Percentiles rank a stretch among this genome's conserved stretches.
Conservation (phyloP, 768 basidiomycete genomes). For the Tephrocybe sp. region DNA sequence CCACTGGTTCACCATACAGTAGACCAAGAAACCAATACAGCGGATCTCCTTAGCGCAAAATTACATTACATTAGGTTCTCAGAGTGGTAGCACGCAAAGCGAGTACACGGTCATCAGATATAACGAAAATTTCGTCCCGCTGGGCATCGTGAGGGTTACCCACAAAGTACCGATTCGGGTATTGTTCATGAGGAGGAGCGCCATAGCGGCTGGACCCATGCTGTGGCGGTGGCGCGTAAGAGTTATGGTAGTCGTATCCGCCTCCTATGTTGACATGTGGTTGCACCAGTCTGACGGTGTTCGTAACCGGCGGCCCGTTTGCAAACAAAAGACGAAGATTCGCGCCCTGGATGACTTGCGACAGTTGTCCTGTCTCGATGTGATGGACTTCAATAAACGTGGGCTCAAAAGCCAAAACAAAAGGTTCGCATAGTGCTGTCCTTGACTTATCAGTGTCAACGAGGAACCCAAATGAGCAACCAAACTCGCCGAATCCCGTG, state of each 20-base stretch:
- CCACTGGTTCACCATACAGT: too few species aligned
- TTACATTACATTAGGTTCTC: slow-evolving; percentile 35
- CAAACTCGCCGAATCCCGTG: slow-evolving; percentile 83
- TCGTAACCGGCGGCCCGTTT: slow-evolving; percentile 86
- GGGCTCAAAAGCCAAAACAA: slow-evolving; percentile 94
- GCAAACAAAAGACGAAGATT: slow-evolving; percentile 90
- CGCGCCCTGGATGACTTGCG: slow-evolving; percentile 93
- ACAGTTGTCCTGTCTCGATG: slow-evolving; percentile 87
- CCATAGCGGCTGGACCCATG: slow-evolving; percentile 34
- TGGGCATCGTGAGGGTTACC: slow-evolving; percentile 50
- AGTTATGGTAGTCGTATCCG: slow-evolving; percentile 30
- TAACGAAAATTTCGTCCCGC: slow-evolving; percentile 85
- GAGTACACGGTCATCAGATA: slow-evolving; percentile 85
- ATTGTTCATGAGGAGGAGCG: slow-evolving; percentile 28
- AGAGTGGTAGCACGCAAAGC: slow-evolving; percentile 59
- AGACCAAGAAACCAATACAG: too few species aligned
- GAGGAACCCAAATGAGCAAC: background rate
- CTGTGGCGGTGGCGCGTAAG: slow-evolving; percentile 26
- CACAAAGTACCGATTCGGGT: slow-evolving; percentile 34
- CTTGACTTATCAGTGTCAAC: background rate
- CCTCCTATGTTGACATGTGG: slow-evolving; percentile 19
- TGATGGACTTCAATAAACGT: slow-evolving; percentile 96
- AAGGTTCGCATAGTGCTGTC: slow-evolving; percentile 94
- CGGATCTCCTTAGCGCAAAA: too few species aligned
- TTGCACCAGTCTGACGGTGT: slow-evolving; percentile 43